These are phyloP conservation scores for Phialophora tarda DNA, from an alignment of 2,329 filamentous ascomycete genomes.

Conservation along the genomic window DNA sequence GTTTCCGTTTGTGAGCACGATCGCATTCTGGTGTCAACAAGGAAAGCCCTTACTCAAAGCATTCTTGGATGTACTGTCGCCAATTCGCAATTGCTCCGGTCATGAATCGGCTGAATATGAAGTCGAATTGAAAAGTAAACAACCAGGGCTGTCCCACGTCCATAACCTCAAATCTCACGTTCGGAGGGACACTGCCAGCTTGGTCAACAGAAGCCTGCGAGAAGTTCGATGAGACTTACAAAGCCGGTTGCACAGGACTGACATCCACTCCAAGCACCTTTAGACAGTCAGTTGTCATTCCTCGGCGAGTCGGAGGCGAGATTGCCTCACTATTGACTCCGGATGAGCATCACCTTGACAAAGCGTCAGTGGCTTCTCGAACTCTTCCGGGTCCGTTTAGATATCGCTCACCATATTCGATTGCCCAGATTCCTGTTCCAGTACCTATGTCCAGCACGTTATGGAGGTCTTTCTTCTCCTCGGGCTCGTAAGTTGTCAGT, in stretches of 20 bases:
- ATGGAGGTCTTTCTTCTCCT: constrained; percentile 30
- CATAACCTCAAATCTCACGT: constrained; percentile 63
- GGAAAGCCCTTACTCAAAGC: constrained; percentile 33
- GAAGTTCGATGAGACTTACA: constrained; percentile 19
- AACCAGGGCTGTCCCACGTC: constrained; percentile 64
- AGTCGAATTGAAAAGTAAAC: constrained; percentile 63
- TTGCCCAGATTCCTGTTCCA: constrained; percentile 48
- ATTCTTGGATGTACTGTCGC: constrained; percentile 42
- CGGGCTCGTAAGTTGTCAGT: constrained; percentile 37
- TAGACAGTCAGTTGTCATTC: constrained; percentile 13
- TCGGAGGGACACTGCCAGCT: constrained; percentile 53
- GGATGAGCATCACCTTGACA: constrained; percentile 24
- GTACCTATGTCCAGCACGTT: constrained; percentile 47
- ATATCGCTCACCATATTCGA: constrained; percentile 40
- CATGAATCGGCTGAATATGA: constrained; percentile 64
- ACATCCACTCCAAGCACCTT: constrained; percentile 30
- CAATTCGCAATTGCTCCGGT: constrained; percentile 64
- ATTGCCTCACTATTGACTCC: constrained; percentile 23
- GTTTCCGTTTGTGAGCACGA: background rate
- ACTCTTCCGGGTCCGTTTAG: background rate
- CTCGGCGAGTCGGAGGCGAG: background rate
- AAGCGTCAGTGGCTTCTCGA: background rate
- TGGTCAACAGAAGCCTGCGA: background rate
- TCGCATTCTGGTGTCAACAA: background rate
- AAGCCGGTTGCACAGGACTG: constrained; percentile 27